phyloP scores from a whole-genome alignment of 139 green algal species.

The Volvox reticuliferus region DNA sequence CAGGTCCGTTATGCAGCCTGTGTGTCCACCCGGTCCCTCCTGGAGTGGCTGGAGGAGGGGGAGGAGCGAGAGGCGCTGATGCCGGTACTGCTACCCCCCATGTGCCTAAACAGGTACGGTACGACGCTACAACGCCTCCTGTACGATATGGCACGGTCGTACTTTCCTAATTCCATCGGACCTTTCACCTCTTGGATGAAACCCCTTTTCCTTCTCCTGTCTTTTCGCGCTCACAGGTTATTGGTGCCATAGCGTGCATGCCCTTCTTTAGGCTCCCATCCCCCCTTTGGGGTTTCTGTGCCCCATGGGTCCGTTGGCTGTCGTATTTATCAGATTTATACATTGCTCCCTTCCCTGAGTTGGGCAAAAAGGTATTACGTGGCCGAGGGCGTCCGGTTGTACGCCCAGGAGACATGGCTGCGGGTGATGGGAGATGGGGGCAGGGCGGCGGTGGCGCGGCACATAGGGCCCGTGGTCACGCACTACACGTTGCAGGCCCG shows the following conservation, averaged over 20 bases:
- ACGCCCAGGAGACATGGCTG: constrained; percentile 90
- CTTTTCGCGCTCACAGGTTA: too few species aligned
- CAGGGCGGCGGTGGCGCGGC: constrained; percentile 69
- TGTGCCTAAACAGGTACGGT: constrained; percentile 91
- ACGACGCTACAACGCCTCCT: too few species aligned
- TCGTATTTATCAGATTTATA: too few species aligned
- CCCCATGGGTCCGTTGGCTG: too few species aligned
- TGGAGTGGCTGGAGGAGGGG: constrained; percentile 56
- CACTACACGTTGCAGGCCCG: constrained; percentile 57
- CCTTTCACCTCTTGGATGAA: too few species aligned
- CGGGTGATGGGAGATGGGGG: constrained; percentile 76
- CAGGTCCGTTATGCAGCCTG: constrained; percentile 89
- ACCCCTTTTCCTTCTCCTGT: too few species aligned
- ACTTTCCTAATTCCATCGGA: too few species aligned
- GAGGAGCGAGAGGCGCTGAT: constrained; percentile 61
- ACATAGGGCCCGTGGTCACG: constrained; percentile 53
- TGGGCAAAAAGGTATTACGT: constrained; percentile 83
- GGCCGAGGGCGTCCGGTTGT: constrained; percentile 91
- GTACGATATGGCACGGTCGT: too few species aligned
- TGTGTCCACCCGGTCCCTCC: constrained; percentile 78
- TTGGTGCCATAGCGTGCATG: too few species aligned
- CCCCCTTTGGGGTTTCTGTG: too few species aligned
- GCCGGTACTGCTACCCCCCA: constrained; percentile 80
- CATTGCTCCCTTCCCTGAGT: too few species aligned
- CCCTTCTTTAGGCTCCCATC: background rate